Evolutionary conservation across 331 rosid species (phyloP).

Genomic region (Spiraea crenata): DNA sequence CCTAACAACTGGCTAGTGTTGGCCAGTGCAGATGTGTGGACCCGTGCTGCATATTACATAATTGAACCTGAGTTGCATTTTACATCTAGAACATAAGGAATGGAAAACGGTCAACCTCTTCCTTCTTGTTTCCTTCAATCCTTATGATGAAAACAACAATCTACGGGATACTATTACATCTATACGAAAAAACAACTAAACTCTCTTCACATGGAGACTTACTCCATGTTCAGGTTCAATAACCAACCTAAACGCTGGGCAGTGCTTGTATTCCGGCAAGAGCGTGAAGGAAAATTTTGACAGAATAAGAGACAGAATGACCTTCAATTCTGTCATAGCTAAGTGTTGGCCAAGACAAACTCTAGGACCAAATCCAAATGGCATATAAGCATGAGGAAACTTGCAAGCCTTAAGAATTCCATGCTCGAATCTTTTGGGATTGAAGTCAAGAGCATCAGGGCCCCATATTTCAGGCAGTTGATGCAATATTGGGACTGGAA

Average conservation of each 20-base stretch:
- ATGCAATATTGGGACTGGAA: slow-evolving; percentile 46
- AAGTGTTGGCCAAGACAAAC: slow-evolving; percentile 58
- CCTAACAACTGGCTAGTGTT: too few relatives aligned
- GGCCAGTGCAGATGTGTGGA: too few relatives aligned
- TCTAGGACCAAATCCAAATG: slow-evolving; percentile 52
- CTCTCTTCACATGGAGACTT: slow-evolving; percentile 29
- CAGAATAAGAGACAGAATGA: slow-evolving; percentile 42
- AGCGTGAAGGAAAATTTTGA: slow-evolving; percentile 45
- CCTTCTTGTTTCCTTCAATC: too few relatives aligned
- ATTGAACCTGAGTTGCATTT: too few relatives aligned
- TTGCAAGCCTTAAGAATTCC: slow-evolving; percentile 45
- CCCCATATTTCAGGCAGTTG: slow-evolving; percentile 47
- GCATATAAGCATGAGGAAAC: slow-evolving; percentile 46
- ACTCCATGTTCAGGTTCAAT: slow-evolving; percentile 53
- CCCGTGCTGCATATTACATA: too few relatives aligned
- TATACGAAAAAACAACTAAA: background rate
- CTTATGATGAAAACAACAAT: too few relatives aligned
- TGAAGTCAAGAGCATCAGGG: slow-evolving; percentile 40
- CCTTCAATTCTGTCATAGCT: slow-evolving; percentile 53
- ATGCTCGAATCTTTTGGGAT: slow-evolving; percentile 46
- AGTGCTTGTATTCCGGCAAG: slow-evolving; percentile 46
- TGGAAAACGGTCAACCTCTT: too few relatives aligned
- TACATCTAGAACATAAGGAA: too few relatives aligned
- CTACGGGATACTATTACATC: too few relatives aligned
- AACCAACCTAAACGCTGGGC: slow-evolving; percentile 44